Conservation (phyloP, 2,329 filamentous ascomycete species). For the Cytospora leucostoma region DNA sequence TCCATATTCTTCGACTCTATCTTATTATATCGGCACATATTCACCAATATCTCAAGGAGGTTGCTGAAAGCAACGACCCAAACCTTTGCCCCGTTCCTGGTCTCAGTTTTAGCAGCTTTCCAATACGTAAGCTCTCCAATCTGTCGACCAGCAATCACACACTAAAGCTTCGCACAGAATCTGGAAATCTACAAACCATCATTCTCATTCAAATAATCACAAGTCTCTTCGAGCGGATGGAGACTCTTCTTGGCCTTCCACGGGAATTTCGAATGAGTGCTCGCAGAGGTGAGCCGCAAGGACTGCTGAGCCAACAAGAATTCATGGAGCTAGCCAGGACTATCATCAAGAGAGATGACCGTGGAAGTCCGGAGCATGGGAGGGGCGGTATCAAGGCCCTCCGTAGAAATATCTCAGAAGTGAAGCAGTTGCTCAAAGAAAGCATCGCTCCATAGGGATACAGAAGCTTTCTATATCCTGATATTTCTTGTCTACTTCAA, state of each 20-base stretch:
- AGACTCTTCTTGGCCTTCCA: not conserved
- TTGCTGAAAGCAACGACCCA: not conserved
- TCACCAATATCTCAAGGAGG: not conserved
- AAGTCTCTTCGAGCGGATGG: constrained; percentile 1
- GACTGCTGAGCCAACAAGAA: not conserved
- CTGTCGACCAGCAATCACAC: not conserved
- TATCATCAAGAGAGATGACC: not conserved
- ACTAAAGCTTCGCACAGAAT: not conserved
- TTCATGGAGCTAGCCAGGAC: not conserved
- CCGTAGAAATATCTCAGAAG: not conserved
- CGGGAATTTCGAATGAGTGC: not conserved
- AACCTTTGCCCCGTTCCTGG: not conserved
- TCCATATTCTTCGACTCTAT: not conserved
- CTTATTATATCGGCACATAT: not conserved
- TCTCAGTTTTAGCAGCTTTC: not conserved
- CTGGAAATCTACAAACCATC: not conserved
- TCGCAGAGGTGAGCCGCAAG: not conserved
- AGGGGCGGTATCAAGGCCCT: constrained; percentile 4
- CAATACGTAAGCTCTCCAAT: not conserved
- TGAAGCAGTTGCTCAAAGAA: not conserved
- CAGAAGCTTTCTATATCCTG: too few species aligned
- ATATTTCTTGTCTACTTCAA: too few species aligned
- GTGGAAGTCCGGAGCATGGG: not conserved
- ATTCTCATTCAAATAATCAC: constrained; percentile 3
- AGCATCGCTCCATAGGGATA: not conserved